Base-by-base conservation (phyloP, 2,329 filamentous ascomycete species). In the Trichophyton rubrum region DNA sequence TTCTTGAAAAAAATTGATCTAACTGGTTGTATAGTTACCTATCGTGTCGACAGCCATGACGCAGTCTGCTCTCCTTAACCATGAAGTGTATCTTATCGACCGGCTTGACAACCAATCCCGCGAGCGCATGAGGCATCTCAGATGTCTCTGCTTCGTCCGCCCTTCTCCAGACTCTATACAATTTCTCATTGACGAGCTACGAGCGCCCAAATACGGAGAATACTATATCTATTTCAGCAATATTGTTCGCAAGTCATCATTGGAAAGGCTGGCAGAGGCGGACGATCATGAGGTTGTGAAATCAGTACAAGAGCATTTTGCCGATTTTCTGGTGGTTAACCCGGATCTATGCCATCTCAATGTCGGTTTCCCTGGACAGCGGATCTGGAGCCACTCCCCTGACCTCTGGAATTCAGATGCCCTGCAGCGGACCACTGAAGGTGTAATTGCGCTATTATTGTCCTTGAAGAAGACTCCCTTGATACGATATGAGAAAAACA, bases 151-250 rank as follows among this genome's bases (percentile, higher is more conserved):
- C 71, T 92, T 99, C 67, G 83, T 99, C 56, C 86, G 95, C 45
- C 93, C 93, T 6, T 96, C 92, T 0, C 82, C 92, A 11, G 90
- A 95, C 67, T 95, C 92, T 3, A 90, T 97, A 70, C 91, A 99
- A 71, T 84, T 88, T 64, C 82, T 99, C 59, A 92, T 99, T 67
- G 93, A 99, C 70, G 93, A 99, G 77, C 81, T 99, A 60, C 84
- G 93, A 63, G 92, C 97, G 57, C 95, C 93, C 3, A 96, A 91
- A 72, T 99, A 99, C 68, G 92, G 93, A 65, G 93, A 99, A 77
- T 99, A 99, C 75, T 85, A 95, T 70, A 82, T 99, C 61, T 96
- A 95, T 74, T 96, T 99, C 74, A 97, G 90, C 79, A 99, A 99
- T 72, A 88, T 99, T 62, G 86, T 93, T 70, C 95, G 95, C 74